Conservation (phyloP, 805 yeast genomes). For the Spathaspora gorwiae region DNA sequence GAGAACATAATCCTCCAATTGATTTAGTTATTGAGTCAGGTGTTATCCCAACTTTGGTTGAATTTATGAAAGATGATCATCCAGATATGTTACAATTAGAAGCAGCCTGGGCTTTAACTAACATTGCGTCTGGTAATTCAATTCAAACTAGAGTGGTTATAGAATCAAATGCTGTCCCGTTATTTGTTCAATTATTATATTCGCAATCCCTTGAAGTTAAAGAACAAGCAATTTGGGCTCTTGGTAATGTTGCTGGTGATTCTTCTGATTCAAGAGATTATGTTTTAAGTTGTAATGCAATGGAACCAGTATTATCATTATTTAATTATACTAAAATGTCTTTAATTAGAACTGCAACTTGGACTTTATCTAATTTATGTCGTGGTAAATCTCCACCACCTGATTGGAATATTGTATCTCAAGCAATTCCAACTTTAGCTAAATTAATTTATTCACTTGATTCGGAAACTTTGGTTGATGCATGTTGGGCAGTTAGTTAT, state of each 20-base stretch:
- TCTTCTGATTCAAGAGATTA: conserved; percentile 85
- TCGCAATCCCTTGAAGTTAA: conserved; percentile 86
- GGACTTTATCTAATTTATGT: conserved; percentile 96
- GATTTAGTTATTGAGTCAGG: conserved; percentile 90
- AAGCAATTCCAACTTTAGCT: conserved; percentile 87
- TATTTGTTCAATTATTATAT: conserved; percentile 75
- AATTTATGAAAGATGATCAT: conserved; percentile 68
- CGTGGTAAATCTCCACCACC: conserved; percentile 97
- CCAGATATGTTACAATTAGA: conserved; percentile 90
- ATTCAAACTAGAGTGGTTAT: conserved; percentile 88
- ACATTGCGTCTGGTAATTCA: conserved; percentile 91
- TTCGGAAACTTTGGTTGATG: conserved; percentile 90
- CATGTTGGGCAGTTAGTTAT: conserved; percentile 98
- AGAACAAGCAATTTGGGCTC: conserved; percentile 99
- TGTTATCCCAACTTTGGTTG: conserved; percentile 86
- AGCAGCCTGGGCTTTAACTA: conserved; percentile 99
- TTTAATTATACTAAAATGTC: conserved; percentile 81
- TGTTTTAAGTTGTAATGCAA: conserved; percentile 79
- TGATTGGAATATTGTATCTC: conserved; percentile 82
- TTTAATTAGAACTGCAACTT: conserved; percentile 93
- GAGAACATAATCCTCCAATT: conserved; percentile 95
- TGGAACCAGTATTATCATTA: conserved; percentile 78
- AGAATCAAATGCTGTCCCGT: conserved; percentile 90
- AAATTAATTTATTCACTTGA: conserved; percentile 87
- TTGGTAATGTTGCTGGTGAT: conserved; percentile 99